These are phyloP conservation scores for Hypoxylon sp. DNA, from an alignment of 2,329 filamentous ascomycete species.

Conservation along the genomic window DNA sequence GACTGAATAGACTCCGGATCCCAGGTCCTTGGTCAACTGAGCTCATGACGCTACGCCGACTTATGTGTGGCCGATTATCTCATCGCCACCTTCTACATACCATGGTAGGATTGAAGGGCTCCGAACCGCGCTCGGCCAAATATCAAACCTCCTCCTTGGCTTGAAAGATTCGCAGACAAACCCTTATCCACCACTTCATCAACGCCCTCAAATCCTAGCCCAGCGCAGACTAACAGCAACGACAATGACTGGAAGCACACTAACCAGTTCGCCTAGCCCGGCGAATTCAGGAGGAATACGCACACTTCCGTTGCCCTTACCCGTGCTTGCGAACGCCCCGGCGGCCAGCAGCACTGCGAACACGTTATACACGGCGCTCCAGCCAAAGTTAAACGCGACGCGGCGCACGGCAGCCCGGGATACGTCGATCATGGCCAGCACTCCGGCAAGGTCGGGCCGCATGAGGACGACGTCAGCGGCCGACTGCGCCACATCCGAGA, in stretches of 20 bases:
- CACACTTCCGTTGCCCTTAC: conserved; percentile 39
- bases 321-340: conserved; percentile 70
- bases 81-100: background rate
- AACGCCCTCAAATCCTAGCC: conserved; percentile 49
- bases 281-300: conserved; percentile 64
- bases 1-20: background rate
- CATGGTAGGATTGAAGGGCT: background rate
- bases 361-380: conserved; percentile 78
- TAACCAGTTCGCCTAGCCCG: conserved; percentile 76
- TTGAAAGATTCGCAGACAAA: background rate
- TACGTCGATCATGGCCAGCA: conserved; percentile 70
- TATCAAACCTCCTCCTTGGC: background rate
- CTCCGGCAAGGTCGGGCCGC: conserved; percentile 64
- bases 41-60: background rate
- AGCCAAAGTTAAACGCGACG: conserved; percentile 76
- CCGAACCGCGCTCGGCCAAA: background rate
- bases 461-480: conserved; percentile 79
- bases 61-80: background rate
- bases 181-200: background rate
- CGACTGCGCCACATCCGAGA: conserved; percentile 71
- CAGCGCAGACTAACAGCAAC: conserved; percentile 65
- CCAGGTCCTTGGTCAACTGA: background rate
- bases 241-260: conserved; percentile 76
- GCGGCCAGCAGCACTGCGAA: conserved; percentile 75
- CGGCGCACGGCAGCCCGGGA: conserved; percentile 59